phyloP scores from a whole-genome alignment of 371 early-diverging fungal species.

The Fennellomyces sp. region DNA sequence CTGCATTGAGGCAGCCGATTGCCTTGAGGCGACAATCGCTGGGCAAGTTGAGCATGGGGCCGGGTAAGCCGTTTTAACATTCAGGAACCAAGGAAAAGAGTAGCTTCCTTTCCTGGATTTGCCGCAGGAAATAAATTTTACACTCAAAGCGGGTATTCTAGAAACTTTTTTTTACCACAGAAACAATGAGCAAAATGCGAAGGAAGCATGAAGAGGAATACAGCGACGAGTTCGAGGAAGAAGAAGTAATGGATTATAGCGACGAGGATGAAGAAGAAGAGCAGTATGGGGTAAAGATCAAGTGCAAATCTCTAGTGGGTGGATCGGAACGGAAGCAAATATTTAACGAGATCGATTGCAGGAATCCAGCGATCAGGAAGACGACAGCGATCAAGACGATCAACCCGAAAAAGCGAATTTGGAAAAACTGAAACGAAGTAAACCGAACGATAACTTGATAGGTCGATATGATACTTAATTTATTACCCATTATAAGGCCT shows the following conservation, averaged over 20 bases:
- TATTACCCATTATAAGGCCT: constrained; percentile 45
- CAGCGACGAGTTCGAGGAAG: constrained; percentile 14
- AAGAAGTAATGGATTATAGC: constrained; percentile 16
- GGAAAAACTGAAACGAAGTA: constrained; percentile 49
- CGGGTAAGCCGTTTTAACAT: background rate
- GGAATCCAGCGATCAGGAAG: constrained; percentile 6
- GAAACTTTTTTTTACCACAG: background rate
- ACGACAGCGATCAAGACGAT: constrained; percentile 28
- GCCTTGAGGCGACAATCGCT: background rate
- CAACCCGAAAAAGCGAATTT: constrained; percentile 25
- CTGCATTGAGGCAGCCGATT: background rate
- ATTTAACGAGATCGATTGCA: background rate
- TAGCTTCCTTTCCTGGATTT: background rate
- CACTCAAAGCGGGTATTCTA: background rate
- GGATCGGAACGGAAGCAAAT: background rate
- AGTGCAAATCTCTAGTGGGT: background rate
- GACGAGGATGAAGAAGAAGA: constrained; percentile 17
- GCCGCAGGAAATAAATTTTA: no score
- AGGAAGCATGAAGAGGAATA: constrained; percentile 18
- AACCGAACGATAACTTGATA: no score
- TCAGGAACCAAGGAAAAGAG: background rate
- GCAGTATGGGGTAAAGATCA: constrained; percentile 6
- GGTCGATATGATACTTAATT: background rate
- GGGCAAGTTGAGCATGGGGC: background rate
- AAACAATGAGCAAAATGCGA: background rate